A percentile compares a stretch with the other conserved stretches of the same genome.
phyloP scores from a whole-genome alignment of 257 asterid genomes.

The Gentiana macrophylla region DNA sequence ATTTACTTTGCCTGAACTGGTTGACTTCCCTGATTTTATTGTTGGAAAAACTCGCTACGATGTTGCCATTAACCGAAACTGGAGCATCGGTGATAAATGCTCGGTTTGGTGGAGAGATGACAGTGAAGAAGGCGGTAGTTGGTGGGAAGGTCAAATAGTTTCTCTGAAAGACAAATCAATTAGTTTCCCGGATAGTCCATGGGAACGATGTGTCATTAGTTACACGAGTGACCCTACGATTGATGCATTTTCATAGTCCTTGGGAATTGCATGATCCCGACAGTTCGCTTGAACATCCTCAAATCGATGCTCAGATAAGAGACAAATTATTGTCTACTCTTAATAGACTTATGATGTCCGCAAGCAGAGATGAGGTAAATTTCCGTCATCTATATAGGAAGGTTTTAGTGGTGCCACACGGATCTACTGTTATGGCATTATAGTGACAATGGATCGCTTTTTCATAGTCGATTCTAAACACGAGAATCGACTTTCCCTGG shows the following conservation, averaged over 20 bases:
- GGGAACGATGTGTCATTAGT: slow-evolving; percentile 65
- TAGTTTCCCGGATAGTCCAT: slow-evolving; percentile 78
- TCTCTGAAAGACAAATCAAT: slow-evolving; percentile 42
- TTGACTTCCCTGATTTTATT: slow-evolving; percentile 71
- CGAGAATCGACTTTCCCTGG: too few relatives aligned
- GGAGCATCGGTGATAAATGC: slow-evolving; percentile 60
- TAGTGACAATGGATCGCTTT: too few relatives aligned
- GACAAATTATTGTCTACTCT: slow-evolving; percentile 32
- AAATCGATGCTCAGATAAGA: slow-evolving; percentile 28
- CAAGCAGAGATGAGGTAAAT: slow-evolving; percentile 51
- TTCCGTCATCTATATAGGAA: slow-evolving; percentile 5
- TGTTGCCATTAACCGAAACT: slow-evolving; percentile 52
- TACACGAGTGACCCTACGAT: slow-evolving; percentile 34
- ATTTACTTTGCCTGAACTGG: slow-evolving; percentile 61
- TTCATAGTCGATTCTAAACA: too few relatives aligned
- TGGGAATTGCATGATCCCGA: slow-evolving; percentile 86
- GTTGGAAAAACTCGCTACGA: slow-evolving; percentile 67
- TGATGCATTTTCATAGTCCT: slow-evolving; percentile 49
- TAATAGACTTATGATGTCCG: slow-evolving; percentile 28
- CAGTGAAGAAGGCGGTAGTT: slow-evolving; percentile 50
- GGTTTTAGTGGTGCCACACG: background rate
- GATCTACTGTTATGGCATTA: background rate
- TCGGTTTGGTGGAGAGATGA: slow-evolving; percentile 85
- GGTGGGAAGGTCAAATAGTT: slow-evolving; percentile 71
- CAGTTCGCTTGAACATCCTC: slow-evolving; percentile 41